These are phyloP conservation scores for Neopestalotiopsis rosae DNA, from an alignment of 2,329 filamentous ascomycete genomes.

Conservation along the genomic window DNA sequence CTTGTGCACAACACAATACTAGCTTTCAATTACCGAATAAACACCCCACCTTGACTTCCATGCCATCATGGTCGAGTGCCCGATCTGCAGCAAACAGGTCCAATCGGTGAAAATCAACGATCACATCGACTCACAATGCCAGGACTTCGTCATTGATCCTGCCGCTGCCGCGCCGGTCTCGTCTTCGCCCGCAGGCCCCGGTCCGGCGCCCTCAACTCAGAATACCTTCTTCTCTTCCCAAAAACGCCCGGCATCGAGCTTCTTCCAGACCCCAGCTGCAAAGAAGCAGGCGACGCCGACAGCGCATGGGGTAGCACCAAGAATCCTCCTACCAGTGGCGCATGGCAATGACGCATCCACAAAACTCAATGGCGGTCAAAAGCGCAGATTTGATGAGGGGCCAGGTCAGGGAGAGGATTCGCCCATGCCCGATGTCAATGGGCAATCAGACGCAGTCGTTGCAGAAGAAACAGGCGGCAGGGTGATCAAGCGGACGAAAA, in stretches of 20 bases:
- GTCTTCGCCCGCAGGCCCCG: slow-evolving; percentile 38
- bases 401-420: slow-evolving; percentile 45
- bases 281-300: slow-evolving; percentile 53
- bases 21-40: not conserved
- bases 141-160: slow-evolving; percentile 65
- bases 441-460: slow-evolving; percentile 28
- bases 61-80: slow-evolving; percentile 70
- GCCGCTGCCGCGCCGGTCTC: slow-evolving; percentile 36
- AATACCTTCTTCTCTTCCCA: slow-evolving; percentile 44
- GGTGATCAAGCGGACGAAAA: slow-evolving; percentile 69
- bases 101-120: slow-evolving; percentile 80
- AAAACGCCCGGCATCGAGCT: slow-evolving; percentile 61
- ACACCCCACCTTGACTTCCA: not conserved
- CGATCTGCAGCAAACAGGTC: slow-evolving; percentile 79
- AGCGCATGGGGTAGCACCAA: slow-evolving; percentile 30
- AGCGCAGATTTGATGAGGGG: slow-evolving; percentile 60
- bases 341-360: slow-evolving; percentile 34
- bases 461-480: slow-evolving; percentile 44
- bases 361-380: slow-evolving; percentile 46
- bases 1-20: not conserved
- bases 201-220: slow-evolving; percentile 41
- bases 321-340: slow-evolving; percentile 38
- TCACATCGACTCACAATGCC: slow-evolving; percentile 87
- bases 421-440: slow-evolving; percentile 28
- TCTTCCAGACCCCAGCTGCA: slow-evolving; percentile 66